Evolutionary conservation across 208 protist species (phyloP).

Genomic region (Trichomonas vaginalis): DNA sequence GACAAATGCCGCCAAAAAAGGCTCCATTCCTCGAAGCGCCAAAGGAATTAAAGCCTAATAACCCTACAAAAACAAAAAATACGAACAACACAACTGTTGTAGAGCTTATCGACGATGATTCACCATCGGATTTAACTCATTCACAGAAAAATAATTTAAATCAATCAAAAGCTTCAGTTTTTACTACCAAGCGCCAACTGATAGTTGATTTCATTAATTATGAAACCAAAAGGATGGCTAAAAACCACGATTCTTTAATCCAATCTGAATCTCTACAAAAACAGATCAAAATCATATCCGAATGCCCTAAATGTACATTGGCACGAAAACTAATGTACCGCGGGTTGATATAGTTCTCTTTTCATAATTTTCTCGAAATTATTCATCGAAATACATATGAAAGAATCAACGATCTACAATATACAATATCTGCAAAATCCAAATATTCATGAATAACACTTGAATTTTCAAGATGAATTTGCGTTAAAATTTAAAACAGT

Average conservation of each 20-base stretch:
- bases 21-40: neutral
- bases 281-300: neutral
- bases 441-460: neutral
- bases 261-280: neutral
- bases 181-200: neutral
- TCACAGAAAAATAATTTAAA: neutral
- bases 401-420: no score
- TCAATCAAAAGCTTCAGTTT: neutral
- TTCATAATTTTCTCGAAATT: neutral
- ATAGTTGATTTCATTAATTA: neutral
- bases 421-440: no score
- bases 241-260: neutral
- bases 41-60: neutral
- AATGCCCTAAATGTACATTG: neutral
- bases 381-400: no score
- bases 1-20: neutral
- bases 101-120: neutral
- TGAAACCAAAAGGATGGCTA: neutral
- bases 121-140: neutral
- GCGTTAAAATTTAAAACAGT: no score
- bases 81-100: neutral
- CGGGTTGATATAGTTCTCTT: neutral
- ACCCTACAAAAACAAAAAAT: neutral
- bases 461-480: no score
- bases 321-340: neutral